phyloP scores from a whole-genome alignment of 2,329 filamentous ascomycete genomes.

The Nigrospora sphaerica region DNA sequence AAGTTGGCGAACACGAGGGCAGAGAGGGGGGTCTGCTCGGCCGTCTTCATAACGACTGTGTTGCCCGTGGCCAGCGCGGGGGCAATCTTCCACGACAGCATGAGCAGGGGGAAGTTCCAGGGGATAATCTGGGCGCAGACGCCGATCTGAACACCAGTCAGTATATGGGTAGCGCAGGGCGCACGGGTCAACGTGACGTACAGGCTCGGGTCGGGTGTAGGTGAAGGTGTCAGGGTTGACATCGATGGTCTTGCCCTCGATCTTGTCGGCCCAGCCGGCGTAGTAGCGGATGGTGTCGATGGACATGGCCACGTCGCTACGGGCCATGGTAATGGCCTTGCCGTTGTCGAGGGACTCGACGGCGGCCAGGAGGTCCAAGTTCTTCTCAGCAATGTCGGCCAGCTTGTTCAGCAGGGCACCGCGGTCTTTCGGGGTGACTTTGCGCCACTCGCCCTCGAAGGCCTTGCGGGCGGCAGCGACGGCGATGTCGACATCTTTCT shows the following conservation, averaged over 20 bases:
- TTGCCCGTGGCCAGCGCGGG: constrained; percentile 68
- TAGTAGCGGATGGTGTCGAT: constrained; percentile 75
- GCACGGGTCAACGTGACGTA: constrained; percentile 23
- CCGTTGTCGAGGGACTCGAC: constrained; percentile 87
- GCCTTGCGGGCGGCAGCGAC: constrained; percentile 81
- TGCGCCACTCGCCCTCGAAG: constrained; percentile 67
- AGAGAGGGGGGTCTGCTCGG: constrained; percentile 69
- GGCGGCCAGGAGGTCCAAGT: constrained; percentile 67
- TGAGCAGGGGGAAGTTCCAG: constrained; percentile 81
- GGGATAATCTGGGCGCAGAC: constrained; percentile 85
- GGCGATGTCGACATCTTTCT: constrained; percentile 78
- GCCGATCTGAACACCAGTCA: constrained; percentile 36
- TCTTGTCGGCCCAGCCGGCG: constrained; percentile 88
- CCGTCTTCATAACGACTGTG: constrained; percentile 66
- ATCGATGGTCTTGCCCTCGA: constrained; percentile 80
- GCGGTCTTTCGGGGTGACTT: constrained; percentile 63
- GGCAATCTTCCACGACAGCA: constrained; percentile 77
- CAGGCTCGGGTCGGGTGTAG: constrained; percentile 74
- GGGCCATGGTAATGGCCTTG: constrained; percentile 71
- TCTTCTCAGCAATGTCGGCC: constrained; percentile 73
- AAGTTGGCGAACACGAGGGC: constrained; percentile 58
- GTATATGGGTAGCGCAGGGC: background rate
- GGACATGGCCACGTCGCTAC: constrained; percentile 64
- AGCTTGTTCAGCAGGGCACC: constrained; percentile 67
- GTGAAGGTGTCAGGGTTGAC: constrained; percentile 72